These are phyloP conservation scores for Cordyceps tenuipes DNA, from an alignment of 2,329 filamentous ascomycete genomes.

Conservation along the genomic window DNA sequence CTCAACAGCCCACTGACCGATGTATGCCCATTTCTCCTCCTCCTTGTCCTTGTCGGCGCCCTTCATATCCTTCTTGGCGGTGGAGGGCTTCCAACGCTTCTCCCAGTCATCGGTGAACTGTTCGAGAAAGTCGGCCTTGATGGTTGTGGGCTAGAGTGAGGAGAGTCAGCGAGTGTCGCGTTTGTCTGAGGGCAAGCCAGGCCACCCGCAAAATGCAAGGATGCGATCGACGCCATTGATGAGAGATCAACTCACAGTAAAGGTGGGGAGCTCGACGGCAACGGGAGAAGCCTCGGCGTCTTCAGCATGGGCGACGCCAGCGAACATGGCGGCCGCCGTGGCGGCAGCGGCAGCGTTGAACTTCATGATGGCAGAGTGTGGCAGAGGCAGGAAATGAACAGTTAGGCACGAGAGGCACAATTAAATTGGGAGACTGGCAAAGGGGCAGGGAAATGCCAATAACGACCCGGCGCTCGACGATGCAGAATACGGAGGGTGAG, in stretches of 20 bases:
- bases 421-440: slow-evolving; percentile 18
- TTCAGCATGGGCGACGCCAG: slow-evolving; percentile 61
- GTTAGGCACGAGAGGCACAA: slow-evolving; percentile 14
- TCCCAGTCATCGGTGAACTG: slow-evolving; percentile 98
- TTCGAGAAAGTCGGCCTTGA: slow-evolving; percentile 94
- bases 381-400: not conserved
- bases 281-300: slow-evolving; percentile 55
- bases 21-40: slow-evolving; percentile 87
- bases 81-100: slow-evolving; percentile 82
- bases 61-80: slow-evolving; percentile 84
- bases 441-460: slow-evolving; percentile 4
- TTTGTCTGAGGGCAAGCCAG: slow-evolving; percentile 5
- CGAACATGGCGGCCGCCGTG: slow-evolving; percentile 64
- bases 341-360: slow-evolving; percentile 71
- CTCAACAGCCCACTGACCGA: slow-evolving; percentile 94
- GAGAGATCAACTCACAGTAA: slow-evolving; percentile 61
- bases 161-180: slow-evolving; percentile 16
- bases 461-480: slow-evolving; percentile 4
- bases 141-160: slow-evolving; percentile 61
- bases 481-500: slow-evolving; percentile 3
- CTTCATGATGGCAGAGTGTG: slow-evolving; percentile 56
- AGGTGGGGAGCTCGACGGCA: slow-evolving; percentile 63
- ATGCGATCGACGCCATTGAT: not conserved
- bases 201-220: no score
- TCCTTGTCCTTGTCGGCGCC: slow-evolving; percentile 71